Conservation (phyloP, 1,284 basidiomycete species). For the Rhodotorula sp. region DNA sequence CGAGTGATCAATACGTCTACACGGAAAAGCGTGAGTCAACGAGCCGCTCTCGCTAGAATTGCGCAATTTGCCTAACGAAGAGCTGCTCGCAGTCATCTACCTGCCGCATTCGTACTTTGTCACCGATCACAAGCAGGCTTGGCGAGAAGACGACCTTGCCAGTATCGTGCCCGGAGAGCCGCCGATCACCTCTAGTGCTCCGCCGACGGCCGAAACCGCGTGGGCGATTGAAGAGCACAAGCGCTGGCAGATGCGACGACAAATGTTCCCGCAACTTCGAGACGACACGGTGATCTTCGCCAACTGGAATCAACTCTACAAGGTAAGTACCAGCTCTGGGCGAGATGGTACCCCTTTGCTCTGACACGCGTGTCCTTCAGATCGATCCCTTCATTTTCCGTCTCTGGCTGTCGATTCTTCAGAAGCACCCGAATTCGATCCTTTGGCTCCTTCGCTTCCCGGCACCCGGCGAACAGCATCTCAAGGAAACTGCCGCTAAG, state of each 20-base stretch:
- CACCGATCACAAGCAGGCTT: conserved; percentile 63
- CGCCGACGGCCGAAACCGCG: conserved; percentile 33
- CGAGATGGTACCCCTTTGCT: background rate
- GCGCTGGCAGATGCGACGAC: conserved; percentile 54
- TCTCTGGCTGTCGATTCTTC: conserved; percentile 61
- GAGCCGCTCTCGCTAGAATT: conserved; percentile 31
- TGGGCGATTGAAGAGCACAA: conserved; percentile 58
- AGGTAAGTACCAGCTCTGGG: conserved; percentile 46
- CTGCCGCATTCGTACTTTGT: conserved; percentile 65
- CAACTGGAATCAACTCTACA: conserved; percentile 65
- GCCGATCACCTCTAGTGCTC: conserved; percentile 35
- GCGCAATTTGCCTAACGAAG: background rate
- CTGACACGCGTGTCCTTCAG: conserved; percentile 39
- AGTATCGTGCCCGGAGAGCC: conserved; percentile 16
- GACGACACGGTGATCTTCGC: conserved; percentile 60
- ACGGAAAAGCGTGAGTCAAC: conserved; percentile 53
- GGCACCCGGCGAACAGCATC: conserved; percentile 58
- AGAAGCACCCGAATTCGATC: conserved; percentile 58
- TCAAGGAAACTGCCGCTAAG: conserved; percentile 55
- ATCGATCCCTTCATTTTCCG: conserved; percentile 61
- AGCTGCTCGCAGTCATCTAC: conserved; percentile 51
- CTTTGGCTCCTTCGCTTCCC: conserved; percentile 66
- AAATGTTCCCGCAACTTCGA: conserved; percentile 57
- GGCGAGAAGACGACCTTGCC: conserved; percentile 42
- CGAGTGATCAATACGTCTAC: conserved; percentile 58